Evolutionary conservation across 73 alveolate species (phyloP).

Genomic region (Paramecium biaurelia): DNA sequence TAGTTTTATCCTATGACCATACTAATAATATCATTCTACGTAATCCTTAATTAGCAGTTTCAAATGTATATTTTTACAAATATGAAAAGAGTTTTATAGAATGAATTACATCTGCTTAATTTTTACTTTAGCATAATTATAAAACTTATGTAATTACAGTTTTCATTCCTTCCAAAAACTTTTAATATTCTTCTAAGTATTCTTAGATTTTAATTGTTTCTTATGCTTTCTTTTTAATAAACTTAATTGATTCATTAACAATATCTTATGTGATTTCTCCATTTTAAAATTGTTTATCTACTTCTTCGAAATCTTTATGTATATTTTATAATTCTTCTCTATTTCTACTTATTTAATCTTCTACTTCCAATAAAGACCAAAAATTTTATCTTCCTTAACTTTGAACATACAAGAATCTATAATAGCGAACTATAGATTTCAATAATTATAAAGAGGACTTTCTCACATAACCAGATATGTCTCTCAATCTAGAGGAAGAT

Average conservation of each 20-base stretch:
- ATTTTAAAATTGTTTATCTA: neutral
- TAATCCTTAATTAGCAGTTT: neutral
- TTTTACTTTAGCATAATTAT: conserved; percentile 6
- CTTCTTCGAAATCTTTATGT: neutral
- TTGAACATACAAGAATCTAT: neutral
- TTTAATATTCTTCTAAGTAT: neutral
- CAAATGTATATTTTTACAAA: neutral
- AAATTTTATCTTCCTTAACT: neutral
- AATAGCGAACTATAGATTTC: neutral
- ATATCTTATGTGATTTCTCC: neutral
- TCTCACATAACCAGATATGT: conserved; percentile 27
- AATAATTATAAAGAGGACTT: neutral
- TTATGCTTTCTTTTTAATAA: neutral
- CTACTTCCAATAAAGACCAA: neutral
- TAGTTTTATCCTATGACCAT: conserved; percentile 30
- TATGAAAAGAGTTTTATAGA: conserved; percentile 1
- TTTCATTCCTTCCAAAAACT: neutral
- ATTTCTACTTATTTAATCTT: neutral
- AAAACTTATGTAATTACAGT: neutral
- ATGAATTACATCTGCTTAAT: conserved; percentile 8
- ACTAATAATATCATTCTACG: conserved; percentile 7
- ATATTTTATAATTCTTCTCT: neutral
- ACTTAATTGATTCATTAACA: neutral
- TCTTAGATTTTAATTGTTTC: neutral
- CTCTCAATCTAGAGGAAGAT: neutral